Base-by-base conservation (phyloP, 202 grass and related monocot species). In the Dendrocalamus latiflorus region DNA sequence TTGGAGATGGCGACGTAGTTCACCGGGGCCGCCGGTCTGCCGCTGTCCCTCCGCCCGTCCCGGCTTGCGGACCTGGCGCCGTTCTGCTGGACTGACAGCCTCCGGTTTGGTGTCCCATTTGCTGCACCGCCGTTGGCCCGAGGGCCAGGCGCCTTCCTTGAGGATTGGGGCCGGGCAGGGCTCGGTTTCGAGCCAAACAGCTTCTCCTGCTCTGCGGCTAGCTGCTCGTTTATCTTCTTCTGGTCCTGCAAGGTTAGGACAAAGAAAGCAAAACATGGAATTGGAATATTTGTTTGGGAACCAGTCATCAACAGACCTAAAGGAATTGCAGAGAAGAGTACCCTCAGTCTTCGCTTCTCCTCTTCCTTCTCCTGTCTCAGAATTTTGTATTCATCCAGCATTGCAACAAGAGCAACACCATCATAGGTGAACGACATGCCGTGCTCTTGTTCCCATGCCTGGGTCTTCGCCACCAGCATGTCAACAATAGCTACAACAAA, bases 291-390 rank as follows among this genome's bases (percentile, higher is more conserved):
- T 10, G 22, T 13, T 36, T 12, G 3, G 55, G 26, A 10, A 37
- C 1, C 66, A 53, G 8, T 30, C 43, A 65, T 77, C 9, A 48
- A 68, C n/a, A 37, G 5, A 21, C 15, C 18, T 55, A 51, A 8
- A 30, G 25, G 33, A 59, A 18, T 9, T 20, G 15, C 20, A 79
- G 62, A 41, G 37, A 59, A 85, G 74, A 42, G 22, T 87, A 93
- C 96, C 87, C 89, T 95, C 47, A 93, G 83, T 75, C 89, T 81
- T 42, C 89, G 89, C 81, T 93, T 98, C 59, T 95, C 91, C 64
- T 98, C 96, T 86, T 95, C 96, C 41, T 89, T 95, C 17, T 98
- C 89, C 80, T 90, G 85, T 74, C 91, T 90, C 15, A 95, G 85
- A 38, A 89, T 78, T 65, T 66, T 92, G 77, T 95, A 98, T 71